Evolutionary conservation across 305 asterid species (phyloP).

Genomic region (Fraxinus ornus): DNA sequence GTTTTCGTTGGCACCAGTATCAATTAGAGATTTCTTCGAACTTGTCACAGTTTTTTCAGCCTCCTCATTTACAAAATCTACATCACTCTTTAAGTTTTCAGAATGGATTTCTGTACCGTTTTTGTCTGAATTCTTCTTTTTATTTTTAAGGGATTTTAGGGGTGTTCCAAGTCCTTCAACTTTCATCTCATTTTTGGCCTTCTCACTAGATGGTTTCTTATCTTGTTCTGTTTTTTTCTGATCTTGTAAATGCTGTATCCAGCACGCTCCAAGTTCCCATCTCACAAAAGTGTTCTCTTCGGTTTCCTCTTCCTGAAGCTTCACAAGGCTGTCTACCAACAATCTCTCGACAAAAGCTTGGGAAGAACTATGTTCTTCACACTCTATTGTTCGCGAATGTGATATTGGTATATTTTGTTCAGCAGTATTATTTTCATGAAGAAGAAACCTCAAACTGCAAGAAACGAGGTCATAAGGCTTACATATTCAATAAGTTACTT

Average conservation of each 20-base stretch:
- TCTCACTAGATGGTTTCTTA: constrained; percentile 66
- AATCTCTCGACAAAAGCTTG: constrained; percentile 66
- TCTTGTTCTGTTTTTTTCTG: constrained; percentile 92
- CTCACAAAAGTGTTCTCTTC: constrained; percentile 64
- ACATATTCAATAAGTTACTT: background rate
- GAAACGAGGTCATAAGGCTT: constrained; percentile 14
- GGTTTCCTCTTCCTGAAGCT: constrained; percentile 72
- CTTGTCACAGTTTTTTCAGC: constrained; percentile 38
- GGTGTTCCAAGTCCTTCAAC: constrained; percentile 97
- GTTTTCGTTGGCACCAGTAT: constrained; percentile 49
- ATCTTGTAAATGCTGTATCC: constrained; percentile 97
- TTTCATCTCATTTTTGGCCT: constrained; percentile 78
- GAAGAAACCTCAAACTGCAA: constrained; percentile 84
- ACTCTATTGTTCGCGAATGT: constrained; percentile 45
- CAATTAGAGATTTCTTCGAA: constrained; percentile 49
- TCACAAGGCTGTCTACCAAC: constrained; percentile 74
- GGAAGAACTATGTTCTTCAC: constrained; percentile 56
- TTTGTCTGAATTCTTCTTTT: constrained; percentile 64
- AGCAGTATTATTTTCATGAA: constrained; percentile 56
- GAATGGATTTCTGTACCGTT: constrained; percentile 41
- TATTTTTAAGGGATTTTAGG: constrained; percentile 81
- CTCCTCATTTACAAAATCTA: constrained; percentile 46
- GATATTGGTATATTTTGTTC: constrained; percentile 46
- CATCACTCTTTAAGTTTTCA: constrained; percentile 37
- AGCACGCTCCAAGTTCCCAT: constrained; percentile 99